Conservation (phyloP, 768 basidiomycete genomes). For the Tricholoma furcatifolium region DNA sequence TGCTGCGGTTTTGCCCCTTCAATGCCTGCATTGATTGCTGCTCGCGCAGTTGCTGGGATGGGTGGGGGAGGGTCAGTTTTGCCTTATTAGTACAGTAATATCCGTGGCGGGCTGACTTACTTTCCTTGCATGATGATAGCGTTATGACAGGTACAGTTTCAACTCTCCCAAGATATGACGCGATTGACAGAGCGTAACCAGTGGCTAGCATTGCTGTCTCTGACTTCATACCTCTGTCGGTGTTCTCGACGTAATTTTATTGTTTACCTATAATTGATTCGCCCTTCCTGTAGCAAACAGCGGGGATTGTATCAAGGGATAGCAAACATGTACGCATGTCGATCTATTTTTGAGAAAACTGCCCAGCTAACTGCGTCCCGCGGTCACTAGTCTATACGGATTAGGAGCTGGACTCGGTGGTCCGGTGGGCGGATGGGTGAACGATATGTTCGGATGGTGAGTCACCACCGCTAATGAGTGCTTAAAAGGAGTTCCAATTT, state of each 20-base stretch:
- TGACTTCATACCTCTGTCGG: constrained; percentile 87
- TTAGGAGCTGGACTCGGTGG: constrained; percentile 81
- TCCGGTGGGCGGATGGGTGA: constrained; percentile 81
- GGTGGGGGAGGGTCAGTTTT: constrained; percentile 82
- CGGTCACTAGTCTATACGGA: constrained; percentile 65
- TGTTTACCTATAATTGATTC: constrained; percentile 3
- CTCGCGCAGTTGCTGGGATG: constrained; percentile 86
- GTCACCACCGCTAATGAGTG: constrained; percentile 24
- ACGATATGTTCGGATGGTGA: constrained; percentile 84
- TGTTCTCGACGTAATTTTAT: constrained; percentile 15
- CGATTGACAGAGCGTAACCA: constrained; percentile 33
- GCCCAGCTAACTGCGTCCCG: neutral
- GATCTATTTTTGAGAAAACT: neutral
- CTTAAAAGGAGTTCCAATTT: constrained; percentile 7
- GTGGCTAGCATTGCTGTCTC: constrained; percentile 83
- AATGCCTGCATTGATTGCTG: constrained; percentile 79
- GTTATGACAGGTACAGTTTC: constrained; percentile 73
- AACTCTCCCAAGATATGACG: constrained; percentile 8
- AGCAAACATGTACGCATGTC: constrained; percentile 72
- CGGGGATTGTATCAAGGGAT: constrained; percentile 91
- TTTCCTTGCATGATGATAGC: constrained; percentile 37
- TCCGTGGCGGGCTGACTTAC: constrained; percentile 23
- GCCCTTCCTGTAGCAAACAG: constrained; percentile 55
- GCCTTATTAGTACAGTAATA: constrained; percentile 17
- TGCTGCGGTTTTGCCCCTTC: constrained; percentile 85